Evolutionary conservation across 441 rosid species (phyloP), one percentile per base, ranked within the genome.

Genomic region (Croton setiger): DNA sequence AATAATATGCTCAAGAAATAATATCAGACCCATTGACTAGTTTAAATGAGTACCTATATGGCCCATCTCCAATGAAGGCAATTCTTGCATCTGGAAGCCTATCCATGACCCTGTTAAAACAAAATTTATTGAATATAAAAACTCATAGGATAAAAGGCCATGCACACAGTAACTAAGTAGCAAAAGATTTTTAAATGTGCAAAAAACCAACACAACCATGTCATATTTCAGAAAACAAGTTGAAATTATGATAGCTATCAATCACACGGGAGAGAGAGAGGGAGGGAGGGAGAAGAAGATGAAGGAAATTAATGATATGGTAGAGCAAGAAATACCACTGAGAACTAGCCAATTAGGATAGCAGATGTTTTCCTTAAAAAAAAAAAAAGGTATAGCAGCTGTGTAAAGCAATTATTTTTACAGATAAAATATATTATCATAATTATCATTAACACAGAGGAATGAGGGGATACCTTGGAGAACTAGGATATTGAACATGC

Each of bases 11-110:
- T 11, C 3, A 37, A 39, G 15, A n/a, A 13, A n/a, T n/a, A n/a
- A n/a, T n/a, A n/a, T n/a, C n/a, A n/a, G n/a, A n/a, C n/a, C n/a
- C n/a, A n/a, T n/a, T n/a, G n/a, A n/a, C n/a, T n/a, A 62, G 48
- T 20, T 21, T 3, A 5, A 31, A 35, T 2, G 68, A 56, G 64
- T 88, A 93, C 98, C 91, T 88, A 73, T 87, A 90, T 6, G 99
- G 99, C 15, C 99, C 99, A 71, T 94, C 99, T 70, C 97, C 99
- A 33, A 94, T 80, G 57, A 91, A 86, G 69, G 99, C 99, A 80
- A 94, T 88, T 69, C 97, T 85, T 51, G 92, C 94, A 44, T 85
- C 86, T 8, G 99, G 98, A 61, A 94, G 86, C 79, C 90, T 80
- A 59, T 94, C 97, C 99, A 94, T 91, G 65, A 89, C 91, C 21